Evolutionary conservation across 2,329 filamentous ascomycete genomes (phyloP).

Genomic region (Hymenoscyphus fraxineus): DNA sequence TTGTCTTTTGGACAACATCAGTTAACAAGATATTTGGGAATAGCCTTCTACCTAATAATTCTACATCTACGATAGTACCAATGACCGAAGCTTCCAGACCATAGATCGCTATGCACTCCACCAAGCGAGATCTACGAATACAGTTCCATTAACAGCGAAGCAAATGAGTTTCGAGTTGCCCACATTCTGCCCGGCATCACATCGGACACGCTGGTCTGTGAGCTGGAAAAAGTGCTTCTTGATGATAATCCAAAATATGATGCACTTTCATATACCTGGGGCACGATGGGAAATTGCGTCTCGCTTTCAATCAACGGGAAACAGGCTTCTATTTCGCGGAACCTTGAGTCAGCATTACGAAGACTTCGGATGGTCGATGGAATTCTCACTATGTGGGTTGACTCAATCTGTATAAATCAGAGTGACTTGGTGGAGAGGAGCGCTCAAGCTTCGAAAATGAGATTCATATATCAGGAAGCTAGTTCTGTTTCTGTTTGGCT

Average conservation of each 20-base stretch:
- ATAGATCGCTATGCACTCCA: not conserved
- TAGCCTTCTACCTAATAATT: too few relatives aligned
- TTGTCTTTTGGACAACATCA: too few relatives aligned
- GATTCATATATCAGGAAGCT: slow-evolving; percentile 14
- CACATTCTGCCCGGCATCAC: slow-evolving; percentile 9
- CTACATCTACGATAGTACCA: not conserved
- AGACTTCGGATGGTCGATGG: slow-evolving; percentile 7
- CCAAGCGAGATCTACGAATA: slow-evolving; percentile 2
- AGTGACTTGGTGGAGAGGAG: slow-evolving; percentile 11
- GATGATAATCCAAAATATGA: slow-evolving; percentile 7
- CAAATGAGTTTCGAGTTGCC: slow-evolving; percentile 13
- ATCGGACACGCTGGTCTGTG: slow-evolving; percentile 6
- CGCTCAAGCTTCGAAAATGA: slow-evolving; percentile 15
- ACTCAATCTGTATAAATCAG: slow-evolving; percentile 22
- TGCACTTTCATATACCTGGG: slow-evolving; percentile 18
- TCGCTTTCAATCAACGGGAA: slow-evolving; percentile 11
- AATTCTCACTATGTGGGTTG: slow-evolving; percentile 15
- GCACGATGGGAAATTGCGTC: not conserved
- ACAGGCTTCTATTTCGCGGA: not conserved
- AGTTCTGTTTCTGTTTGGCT: slow-evolving; percentile 13
- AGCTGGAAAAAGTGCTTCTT: not conserved
- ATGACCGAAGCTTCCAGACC: not conserved
- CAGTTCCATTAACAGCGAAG: not conserved
- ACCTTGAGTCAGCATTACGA: slow-evolving; percentile 13
- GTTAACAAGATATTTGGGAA: too few relatives aligned